phyloP scores from a whole-genome alignment of 352 stramenopile species.

The Pythium dissotocum region DNA sequence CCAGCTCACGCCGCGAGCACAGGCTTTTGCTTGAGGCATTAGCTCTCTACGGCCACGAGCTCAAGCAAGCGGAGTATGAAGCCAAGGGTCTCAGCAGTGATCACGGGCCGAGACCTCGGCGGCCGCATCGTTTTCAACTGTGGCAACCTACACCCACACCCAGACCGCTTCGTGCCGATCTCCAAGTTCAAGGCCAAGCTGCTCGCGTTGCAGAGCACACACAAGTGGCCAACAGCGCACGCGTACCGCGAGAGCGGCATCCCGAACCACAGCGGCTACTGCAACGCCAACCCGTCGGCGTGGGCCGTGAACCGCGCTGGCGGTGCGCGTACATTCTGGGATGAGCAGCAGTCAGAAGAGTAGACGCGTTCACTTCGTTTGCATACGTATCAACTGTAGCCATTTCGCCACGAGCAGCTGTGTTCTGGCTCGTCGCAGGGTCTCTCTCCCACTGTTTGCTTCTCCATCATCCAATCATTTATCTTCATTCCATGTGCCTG shows the following conservation, averaged over 20 bases:
- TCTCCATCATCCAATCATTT: neutral
- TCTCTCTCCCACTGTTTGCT: slow-evolving; percentile 4
- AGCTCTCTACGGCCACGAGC: slow-evolving; percentile 31
- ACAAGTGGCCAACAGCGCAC: slow-evolving; percentile 33
- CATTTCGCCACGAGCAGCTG: neutral
- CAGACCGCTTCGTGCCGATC: slow-evolving; percentile 30
- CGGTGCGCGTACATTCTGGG: slow-evolving; percentile 27
- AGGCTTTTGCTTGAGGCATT: slow-evolving; percentile 55
- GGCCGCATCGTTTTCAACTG: slow-evolving; percentile 57
- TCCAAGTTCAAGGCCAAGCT: slow-evolving; percentile 19
- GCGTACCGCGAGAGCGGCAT: slow-evolving; percentile 41
- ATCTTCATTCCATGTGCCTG: neutral
- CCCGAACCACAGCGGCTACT: slow-evolving; percentile 43
- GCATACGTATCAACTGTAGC: neutral
- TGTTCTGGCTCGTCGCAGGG: neutral
- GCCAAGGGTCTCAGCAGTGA: slow-evolving; percentile 48
- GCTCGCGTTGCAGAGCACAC: slow-evolving; percentile 5
- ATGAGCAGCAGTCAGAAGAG: neutral
- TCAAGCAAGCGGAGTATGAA: slow-evolving; percentile 38
- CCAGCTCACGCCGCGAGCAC: slow-evolving; percentile 39
- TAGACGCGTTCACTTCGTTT: too few species aligned
- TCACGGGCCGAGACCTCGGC: slow-evolving; percentile 44
- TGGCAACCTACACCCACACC: slow-evolving; percentile 56
- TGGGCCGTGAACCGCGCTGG: slow-evolving; percentile 30
- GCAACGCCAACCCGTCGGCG: slow-evolving; percentile 46